Base-by-base conservation (phyloP, 2,329 filamentous ascomycete species). In the Hypoxylon rubiginosum region DNA sequence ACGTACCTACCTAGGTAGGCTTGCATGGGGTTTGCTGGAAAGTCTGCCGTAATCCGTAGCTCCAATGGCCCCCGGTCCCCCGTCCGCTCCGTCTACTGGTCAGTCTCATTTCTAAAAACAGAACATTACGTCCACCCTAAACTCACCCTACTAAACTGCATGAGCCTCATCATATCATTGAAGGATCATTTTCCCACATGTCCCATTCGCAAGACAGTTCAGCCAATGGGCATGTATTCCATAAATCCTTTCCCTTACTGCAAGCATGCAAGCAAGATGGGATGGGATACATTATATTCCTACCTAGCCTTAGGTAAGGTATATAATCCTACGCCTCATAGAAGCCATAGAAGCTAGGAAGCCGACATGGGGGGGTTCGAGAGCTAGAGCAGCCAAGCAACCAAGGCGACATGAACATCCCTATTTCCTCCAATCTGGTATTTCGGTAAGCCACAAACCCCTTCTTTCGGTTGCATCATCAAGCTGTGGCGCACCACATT, bases 91-190 rank as follows among this genome's bases (percentile, higher is more conserved):
- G 19, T 46, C 17, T 26, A 26, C 5, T 46, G 9, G 15, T 52
- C 58, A 58, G 60, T 52, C 15, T 32, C 19, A 34, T 52, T 63
- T 63, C 60, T 63, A 63, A 63, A 63, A 63, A 63, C 60, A 63
- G 60, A 63, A 63, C 48, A 41, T 41, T 24, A n/a, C 49, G 13
- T 49, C 32, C 19, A n/a, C 6, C n/a, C n/a, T n/a, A n/a, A n/a
- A n/a, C n/a, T n/a, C n/a, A n/a, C n/a, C n/a, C n/a, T n/a, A n/a
- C n/a, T n/a, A n/a, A 52, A 52, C 32, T 36, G 21, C 49, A 53
- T 63, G 26, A 63, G 53, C 53, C 60, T 58, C 43, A 62, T 28
- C 6, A 15, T 48, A n/a, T 48, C 41, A 45, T 45, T 21, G 17
- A 45, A 17, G 8, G 17, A 45, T 24, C 41, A 19, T 26, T 48